Evolutionary conservation across 2,329 filamentous ascomycete genomes (phyloP).

Genomic region (Trichoderma polysporum): DNA sequence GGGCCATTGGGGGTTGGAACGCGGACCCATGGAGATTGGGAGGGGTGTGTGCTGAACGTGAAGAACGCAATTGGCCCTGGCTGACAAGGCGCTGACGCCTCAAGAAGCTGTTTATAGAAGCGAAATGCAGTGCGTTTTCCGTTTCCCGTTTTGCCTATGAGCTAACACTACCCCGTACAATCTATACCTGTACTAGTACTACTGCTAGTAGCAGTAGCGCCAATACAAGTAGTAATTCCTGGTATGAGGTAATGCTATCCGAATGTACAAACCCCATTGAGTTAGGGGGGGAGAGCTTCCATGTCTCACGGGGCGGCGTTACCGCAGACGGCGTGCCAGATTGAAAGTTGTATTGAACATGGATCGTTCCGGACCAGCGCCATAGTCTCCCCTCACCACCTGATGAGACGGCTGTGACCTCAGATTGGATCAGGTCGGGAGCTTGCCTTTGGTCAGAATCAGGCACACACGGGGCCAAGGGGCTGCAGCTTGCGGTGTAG

Average conservation of each 20-base stretch:
- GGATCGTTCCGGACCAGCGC: conserved; percentile 2
- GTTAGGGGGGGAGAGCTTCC: not conserved
- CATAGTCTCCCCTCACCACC: not conserved
- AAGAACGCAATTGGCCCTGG: not conserved
- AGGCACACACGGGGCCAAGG: not conserved
- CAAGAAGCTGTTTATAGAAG: not conserved
- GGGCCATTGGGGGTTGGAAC: not conserved
- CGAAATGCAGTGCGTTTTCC: not conserved
- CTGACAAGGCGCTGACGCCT: conserved; percentile 1
- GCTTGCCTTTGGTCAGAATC: not conserved
- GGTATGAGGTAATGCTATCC: not conserved
- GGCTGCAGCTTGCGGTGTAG: not conserved
- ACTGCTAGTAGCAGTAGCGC: not conserved
- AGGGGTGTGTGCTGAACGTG: not conserved
- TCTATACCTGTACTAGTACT: not conserved
- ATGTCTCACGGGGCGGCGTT: not conserved
- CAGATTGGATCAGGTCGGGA: not conserved
- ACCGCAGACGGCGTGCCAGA: not conserved
- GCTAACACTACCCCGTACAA: not conserved
- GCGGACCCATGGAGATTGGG: not conserved
- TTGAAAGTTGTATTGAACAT: conserved; percentile 4
- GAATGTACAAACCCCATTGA: not conserved
- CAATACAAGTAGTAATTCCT: not conserved
- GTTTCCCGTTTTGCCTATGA: not conserved
- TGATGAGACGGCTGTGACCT: conserved; percentile 1